These are phyloP conservation scores for Suhomyces canberraensis DNA, from an alignment of 805 yeast genomes.

Conservation along the genomic window DNA sequence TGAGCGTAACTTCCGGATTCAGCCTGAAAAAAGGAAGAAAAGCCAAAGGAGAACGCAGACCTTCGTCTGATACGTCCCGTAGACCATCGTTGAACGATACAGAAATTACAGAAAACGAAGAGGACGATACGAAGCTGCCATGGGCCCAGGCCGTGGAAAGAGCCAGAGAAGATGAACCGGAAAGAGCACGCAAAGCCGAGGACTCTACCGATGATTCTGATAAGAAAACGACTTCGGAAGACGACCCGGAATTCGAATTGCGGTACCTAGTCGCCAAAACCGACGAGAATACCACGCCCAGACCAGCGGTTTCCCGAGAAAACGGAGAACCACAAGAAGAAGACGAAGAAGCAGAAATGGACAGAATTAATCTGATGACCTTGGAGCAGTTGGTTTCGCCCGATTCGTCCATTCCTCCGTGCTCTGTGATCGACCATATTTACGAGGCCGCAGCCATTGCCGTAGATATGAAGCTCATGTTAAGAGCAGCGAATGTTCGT, in stretches of 20 bases:
- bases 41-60: not conserved
- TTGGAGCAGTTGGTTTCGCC: slow-evolving; percentile 58
- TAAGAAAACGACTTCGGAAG: slow-evolving; percentile 23
- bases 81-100: slow-evolving; percentile 1
- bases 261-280: slow-evolving; percentile 21
- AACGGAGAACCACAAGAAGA: slow-evolving; percentile 2
- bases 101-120: slow-evolving; percentile 1
- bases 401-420: slow-evolving; percentile 53
- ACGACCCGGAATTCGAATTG: slow-evolving; percentile 24
- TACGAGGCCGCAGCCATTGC: slow-evolving; percentile 60
- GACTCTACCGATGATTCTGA: slow-evolving; percentile 28
- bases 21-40: slow-evolving; percentile 15
- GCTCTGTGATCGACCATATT: slow-evolving; percentile 53
- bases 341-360: slow-evolving; percentile 18
- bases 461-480: slow-evolving; percentile 61
- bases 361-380: slow-evolving; percentile 30
- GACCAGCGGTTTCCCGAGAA: not conserved
- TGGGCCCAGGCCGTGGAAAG: not conserved
- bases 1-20: slow-evolving; percentile 16
- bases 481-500: slow-evolving; percentile 52
- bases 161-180: not conserved
- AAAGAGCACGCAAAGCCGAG: slow-evolving; percentile 3
- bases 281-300: not conserved
- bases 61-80: not conserved
- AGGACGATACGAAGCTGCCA: not conserved